A percentile compares a stretch with the other conserved stretches of the same genome.
phyloP scores from a whole-genome alignment of 2,329 filamentous ascomycete species.

The Zalaria sp. region DNA sequence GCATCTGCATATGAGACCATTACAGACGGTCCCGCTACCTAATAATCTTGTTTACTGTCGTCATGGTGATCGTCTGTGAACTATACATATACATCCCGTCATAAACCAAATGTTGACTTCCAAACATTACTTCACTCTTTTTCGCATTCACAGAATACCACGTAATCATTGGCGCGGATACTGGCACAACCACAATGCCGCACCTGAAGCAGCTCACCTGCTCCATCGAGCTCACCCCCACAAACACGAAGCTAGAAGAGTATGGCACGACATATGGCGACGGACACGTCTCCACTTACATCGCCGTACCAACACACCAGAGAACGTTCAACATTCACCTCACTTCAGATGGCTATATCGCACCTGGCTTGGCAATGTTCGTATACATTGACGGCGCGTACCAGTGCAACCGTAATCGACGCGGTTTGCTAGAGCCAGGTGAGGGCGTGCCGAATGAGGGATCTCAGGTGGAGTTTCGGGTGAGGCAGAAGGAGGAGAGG shows the following conservation, averaged over 20 bases:
- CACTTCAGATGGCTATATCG: conserved; percentile 35
- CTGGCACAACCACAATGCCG: conserved; percentile 28
- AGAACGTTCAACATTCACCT: conserved; percentile 35
- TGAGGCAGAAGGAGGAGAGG: conserved; percentile 41
- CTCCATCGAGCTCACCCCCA: conserved; percentile 33
- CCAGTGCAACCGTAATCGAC: conserved; percentile 41
- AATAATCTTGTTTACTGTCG: too few species aligned
- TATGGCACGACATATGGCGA: conserved; percentile 36
- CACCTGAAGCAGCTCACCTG: conserved; percentile 38
- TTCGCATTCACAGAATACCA: too few species aligned
- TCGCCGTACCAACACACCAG: conserved; percentile 33
- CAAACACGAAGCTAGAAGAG: conserved; percentile 31
- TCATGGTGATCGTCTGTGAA: too few species aligned
- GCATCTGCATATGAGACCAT: too few species aligned
- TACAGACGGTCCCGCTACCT: too few species aligned
- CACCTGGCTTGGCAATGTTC: conserved; percentile 37
- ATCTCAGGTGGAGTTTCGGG: conserved; percentile 31
- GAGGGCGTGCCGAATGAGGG: conserved; percentile 14
- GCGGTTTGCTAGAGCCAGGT: conserved; percentile 22
- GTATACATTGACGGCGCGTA: conserved; percentile 45
- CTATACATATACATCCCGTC: too few species aligned
- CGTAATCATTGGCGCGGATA: too few species aligned
- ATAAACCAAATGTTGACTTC: too few species aligned
- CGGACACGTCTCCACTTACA: conserved; percentile 36
- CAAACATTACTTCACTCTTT: too few species aligned